Conservation (phyloP, 176 grass and related monocot species). For the Avena insularis region DNA sequence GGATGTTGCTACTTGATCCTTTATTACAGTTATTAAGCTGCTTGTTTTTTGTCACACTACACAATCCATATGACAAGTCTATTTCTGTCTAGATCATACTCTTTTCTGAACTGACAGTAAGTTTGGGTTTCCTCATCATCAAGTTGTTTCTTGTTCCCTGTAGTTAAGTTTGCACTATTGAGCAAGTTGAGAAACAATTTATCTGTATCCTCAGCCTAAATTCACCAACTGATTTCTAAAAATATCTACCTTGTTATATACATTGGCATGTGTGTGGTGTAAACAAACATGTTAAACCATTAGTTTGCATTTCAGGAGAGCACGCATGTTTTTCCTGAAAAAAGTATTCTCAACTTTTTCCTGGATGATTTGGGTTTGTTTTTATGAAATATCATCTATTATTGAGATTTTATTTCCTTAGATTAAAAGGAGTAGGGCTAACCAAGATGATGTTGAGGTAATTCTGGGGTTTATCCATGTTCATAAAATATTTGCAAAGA, state of each 20-base stretch:
- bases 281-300: constrained; percentile 3
- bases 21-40: background rate
- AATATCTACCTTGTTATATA: background rate
- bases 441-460: too few species aligned
- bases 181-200: background rate
- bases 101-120: background rate
- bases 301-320: background rate
- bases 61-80: background rate
- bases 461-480: too few species aligned
- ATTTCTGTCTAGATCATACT: background rate
- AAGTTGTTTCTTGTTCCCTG: background rate
- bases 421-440: too few species aligned
- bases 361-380: background rate
- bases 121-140: background rate
- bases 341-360: background rate
- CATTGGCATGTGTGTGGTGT: background rate
- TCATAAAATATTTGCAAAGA: too few species aligned
- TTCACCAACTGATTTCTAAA: constrained; percentile 5
- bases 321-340: background rate
- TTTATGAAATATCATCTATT: background rate
- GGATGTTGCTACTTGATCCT: constrained; percentile 15
- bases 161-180: background rate
- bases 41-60: background rate
- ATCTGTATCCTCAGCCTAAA: background rate
- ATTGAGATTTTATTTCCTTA: background rate